Evolutionary conservation across 345 rosid species (phyloP).

Genomic region (Syzygium oleosum): DNA sequence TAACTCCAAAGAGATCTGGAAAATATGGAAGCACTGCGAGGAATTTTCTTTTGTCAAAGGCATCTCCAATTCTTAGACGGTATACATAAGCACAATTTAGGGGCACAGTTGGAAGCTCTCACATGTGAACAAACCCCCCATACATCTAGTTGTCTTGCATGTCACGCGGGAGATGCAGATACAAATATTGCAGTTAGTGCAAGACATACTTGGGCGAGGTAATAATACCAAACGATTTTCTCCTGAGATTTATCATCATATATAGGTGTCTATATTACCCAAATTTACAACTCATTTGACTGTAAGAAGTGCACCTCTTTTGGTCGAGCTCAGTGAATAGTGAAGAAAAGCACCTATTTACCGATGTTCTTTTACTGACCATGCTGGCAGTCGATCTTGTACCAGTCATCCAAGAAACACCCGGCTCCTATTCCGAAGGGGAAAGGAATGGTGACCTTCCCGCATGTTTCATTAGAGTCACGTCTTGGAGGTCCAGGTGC

Average conservation of each 20-base stretch:
- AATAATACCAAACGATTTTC: accelerated
- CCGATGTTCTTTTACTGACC: not conserved
- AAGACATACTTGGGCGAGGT: not conserved
- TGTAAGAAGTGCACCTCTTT: not conserved
- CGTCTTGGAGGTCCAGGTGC: too few relatives aligned
- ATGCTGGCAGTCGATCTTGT: too few relatives aligned
- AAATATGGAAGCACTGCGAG: not conserved
- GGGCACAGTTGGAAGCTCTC: not conserved
- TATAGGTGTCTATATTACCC: not conserved
- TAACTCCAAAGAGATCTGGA: not conserved
- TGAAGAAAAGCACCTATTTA: not conserved
- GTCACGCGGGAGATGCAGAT: not conserved
- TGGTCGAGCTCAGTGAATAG: not conserved
- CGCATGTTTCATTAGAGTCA: too few relatives aligned
- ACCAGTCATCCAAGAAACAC: too few relatives aligned
- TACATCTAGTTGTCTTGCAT: not conserved
- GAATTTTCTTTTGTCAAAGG: too few relatives aligned
- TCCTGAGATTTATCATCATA: not conserved
- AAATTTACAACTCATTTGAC: accelerated
- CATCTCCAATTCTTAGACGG: too few relatives aligned
- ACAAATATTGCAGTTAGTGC: not conserved
- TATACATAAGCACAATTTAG: too few relatives aligned
- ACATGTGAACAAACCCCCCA: accelerated
- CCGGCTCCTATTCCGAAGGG: too few relatives aligned
- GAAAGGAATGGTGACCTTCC: too few relatives aligned